Conservation (phyloP, 176 grass and related monocot species). For the Carex kokanica region DNA sequence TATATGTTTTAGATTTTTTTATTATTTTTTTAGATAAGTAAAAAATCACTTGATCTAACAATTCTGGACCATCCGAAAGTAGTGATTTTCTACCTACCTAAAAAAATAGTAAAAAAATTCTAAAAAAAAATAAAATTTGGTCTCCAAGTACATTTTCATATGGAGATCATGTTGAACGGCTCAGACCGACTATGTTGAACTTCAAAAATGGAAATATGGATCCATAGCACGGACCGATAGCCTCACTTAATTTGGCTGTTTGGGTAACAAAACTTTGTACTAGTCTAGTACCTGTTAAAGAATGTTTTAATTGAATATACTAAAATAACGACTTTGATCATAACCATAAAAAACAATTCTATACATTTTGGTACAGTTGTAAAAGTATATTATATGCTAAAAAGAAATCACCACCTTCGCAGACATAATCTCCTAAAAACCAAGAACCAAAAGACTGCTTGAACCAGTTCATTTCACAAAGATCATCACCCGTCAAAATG, state of each 20-base stretch:
- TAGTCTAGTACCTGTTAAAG: background rate
- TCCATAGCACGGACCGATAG: too few relatives aligned
- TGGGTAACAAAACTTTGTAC: background rate
- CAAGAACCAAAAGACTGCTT: slow-evolving; percentile 82
- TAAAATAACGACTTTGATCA: background rate
- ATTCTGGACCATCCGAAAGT: too few relatives aligned
- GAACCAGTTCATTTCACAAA: slow-evolving; percentile 91
- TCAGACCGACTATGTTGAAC: too few relatives aligned
- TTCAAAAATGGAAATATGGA: too few relatives aligned
- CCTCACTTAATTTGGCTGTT: background rate
- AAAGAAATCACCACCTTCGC: slow-evolving; percentile 54
- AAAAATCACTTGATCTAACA: too few relatives aligned
- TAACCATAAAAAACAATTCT: slow-evolving; percentile 1
- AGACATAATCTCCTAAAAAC: slow-evolving; percentile 95
- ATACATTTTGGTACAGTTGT: background rate
- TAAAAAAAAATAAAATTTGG: too few relatives aligned
- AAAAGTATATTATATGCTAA: background rate
- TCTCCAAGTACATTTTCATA: too few relatives aligned
- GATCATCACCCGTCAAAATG: slow-evolving; percentile 46
- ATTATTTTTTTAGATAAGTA: too few relatives aligned
- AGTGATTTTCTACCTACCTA: too few relatives aligned
- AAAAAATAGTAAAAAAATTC: too few relatives aligned
- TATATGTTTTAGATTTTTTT: too few relatives aligned
- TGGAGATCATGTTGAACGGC: too few relatives aligned
- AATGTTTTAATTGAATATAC: background rate